Base-by-base conservation (phyloP, 2,329 filamentous ascomycete species). In the Dactylonectria macrodidyma region DNA sequence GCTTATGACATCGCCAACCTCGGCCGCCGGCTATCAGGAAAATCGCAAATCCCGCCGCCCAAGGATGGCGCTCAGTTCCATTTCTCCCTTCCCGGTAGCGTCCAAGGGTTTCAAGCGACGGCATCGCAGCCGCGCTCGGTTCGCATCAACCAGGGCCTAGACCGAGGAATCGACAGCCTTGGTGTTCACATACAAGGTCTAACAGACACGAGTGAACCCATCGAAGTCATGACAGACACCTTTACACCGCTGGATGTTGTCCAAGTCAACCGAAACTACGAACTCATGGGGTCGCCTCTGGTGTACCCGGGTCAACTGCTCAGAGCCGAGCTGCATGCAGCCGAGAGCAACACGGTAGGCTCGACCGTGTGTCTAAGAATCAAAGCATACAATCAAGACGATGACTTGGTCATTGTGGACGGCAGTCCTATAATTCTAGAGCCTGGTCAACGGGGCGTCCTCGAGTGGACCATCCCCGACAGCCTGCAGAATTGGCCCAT, bases 21-120 rank as follows among this genome's bases (percentile, higher is more conserved):
- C 24, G 59, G 59, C 19, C 34, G 48, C 1, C 47, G 47, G 6
- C 14, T 61, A 34, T 26, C 34, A 54, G 59, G 47, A 10, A 8
- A 54, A 22, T 9, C 58, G 6, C 47, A 44, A n/a, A 44, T 61
- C 14, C 47, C 41, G 44, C 48, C 59, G 5, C 59, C 59, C 34
- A 61, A 61, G 5, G 47, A 61, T 19, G 59, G 59, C 14, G 48
- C 59, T 24, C 59, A 61, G 59, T 61, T 61, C 33, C 59, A 61
- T 41, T 61, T 61, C 33, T 33, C 59, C 11, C 47, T 61, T 44
- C 59, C 59, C 9, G 59, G 59, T 2, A 61, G 59, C 7, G 59
- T 61, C 16, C 59, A 61, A 34, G 59, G 59, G 26, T 61, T 61
- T 14, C 59, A 54, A 16, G 59, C 9, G 47, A 61, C 26, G 26